These are phyloP conservation scores for Fusarium stilboides DNA, from an alignment of 2,329 filamentous ascomycete species.

Conservation along the genomic window DNA sequence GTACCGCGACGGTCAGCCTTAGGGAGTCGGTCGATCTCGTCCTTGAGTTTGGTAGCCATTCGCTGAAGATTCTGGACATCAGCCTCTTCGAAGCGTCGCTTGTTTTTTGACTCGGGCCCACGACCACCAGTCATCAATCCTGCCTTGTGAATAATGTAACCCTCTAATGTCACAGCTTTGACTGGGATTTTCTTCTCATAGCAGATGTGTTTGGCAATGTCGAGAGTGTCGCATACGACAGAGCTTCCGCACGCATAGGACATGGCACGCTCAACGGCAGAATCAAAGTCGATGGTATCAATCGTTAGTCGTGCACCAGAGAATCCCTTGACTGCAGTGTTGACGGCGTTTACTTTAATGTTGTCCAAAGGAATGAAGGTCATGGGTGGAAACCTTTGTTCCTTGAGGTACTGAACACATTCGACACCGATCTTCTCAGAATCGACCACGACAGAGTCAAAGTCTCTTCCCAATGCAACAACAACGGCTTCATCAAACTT, in stretches of 20 bases:
- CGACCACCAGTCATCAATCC: conserved; percentile 97
- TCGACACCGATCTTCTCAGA: conserved; percentile 94
- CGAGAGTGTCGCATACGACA: conserved; percentile 91
- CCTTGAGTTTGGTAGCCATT: conserved; percentile 80
- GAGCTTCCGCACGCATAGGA: conserved; percentile 95
- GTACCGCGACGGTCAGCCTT: conserved; percentile 81
- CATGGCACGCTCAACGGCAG: conserved; percentile 90
- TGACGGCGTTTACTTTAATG: conserved; percentile 93
- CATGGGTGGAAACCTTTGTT: conserved; percentile 87
- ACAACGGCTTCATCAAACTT: conserved; percentile 95
- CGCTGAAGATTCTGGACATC: conserved; percentile 89
- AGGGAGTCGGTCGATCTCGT: conserved; percentile 85
- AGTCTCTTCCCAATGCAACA: conserved; percentile 91
- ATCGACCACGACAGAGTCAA: conserved; percentile 95
- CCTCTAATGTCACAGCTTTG: conserved; percentile 94
- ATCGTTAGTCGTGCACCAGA: conserved; percentile 90
- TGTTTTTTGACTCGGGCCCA: conserved; percentile 80
- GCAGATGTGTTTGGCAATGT: conserved; percentile 89
- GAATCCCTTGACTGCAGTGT: conserved; percentile 91
- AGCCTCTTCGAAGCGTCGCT: conserved; percentile 89
- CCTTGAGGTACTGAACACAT: conserved; percentile 94
- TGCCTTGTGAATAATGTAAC: conserved; percentile 96
- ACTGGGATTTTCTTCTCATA: conserved; percentile 89
- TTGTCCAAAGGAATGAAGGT: conserved; percentile 98
- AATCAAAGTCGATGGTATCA: conserved; percentile 95